These are phyloP conservation scores for Rhodomyrtus psidioides DNA, from an alignment of 441 rosid genomes.

Conservation along the genomic window DNA sequence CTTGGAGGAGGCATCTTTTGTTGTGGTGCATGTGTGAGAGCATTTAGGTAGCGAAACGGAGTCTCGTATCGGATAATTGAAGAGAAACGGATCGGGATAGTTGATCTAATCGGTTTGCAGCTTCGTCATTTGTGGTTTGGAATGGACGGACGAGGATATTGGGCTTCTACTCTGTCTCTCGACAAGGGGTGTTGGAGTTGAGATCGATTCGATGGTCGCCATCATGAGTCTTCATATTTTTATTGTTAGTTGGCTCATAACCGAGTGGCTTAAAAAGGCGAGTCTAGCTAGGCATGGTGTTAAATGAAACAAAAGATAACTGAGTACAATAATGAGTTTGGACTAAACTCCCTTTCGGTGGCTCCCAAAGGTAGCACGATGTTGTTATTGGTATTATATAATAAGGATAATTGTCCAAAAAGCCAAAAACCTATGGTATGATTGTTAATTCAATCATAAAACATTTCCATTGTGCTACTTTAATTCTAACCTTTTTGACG, in stretches of 20 bases:
- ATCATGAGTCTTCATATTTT: neutral
- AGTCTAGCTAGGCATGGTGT: neutral
- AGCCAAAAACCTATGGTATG: rapidly evolving
- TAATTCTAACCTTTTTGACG: rapidly evolving
- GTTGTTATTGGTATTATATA: neutral
- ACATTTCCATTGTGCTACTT: rapidly evolving
- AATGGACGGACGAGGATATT: neutral
- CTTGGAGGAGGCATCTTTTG: neutral
- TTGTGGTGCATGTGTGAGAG: neutral
- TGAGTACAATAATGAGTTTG: neutral
- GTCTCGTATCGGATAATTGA: neutral
- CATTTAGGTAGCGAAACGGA: neutral
- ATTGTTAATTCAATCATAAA: rapidly evolving
- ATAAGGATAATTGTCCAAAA: neutral
- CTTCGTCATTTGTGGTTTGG: neutral
- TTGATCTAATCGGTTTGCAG: neutral
- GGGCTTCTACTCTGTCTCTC: neutral
- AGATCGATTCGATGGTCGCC: neutral
- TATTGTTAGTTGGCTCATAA: neutral
- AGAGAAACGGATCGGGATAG: neutral
- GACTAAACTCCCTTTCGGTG: neutral
- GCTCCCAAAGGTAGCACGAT: neutral
- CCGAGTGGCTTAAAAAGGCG: neutral
- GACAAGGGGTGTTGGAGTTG: neutral
- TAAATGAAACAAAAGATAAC: neutral